Evolutionary conservation across 176 grass and related monocot species (phyloP), one percentile per base, ranked within the genome.

Genomic region (Eleusine indica): DNA sequence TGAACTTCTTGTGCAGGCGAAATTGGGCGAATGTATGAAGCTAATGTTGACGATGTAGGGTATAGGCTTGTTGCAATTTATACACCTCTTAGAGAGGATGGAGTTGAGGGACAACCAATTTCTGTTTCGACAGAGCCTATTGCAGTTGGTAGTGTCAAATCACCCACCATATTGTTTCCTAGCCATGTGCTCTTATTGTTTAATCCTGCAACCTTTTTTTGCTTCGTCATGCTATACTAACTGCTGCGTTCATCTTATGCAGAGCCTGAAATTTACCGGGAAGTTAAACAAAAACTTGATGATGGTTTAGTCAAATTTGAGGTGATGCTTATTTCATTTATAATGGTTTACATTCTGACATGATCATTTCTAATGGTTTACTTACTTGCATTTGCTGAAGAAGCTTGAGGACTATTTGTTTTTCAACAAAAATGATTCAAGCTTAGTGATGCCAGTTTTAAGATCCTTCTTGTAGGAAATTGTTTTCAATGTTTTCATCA

Each of bases 21-120:
- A 87, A 85, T 74, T 60, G 91, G 91, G 77, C 89, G 87, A 88
- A 96, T 83, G 83, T 99, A 96, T 57, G 96, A 99, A 88, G 96
- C 96, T 74, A 99, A 99, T 78, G 93, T 96, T 66, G 96, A 99
- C 66, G 93, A 99, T 79, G 96, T 96, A 77, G 96, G 89, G 21
- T 99, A 99, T 71, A 91, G 93, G 86, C 77, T 99, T 84, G 96
- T 98, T 68, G 93, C 78, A 80, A 91, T 99, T 84, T 99, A 99
- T 68, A 96, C 96, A 62, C 96, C 93, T 42, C 86, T 96, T 71
- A 92, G 96, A 75, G 93, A 99, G 84, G 91, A 99, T 87, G 96
- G 93, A 71, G 75, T 94, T 83, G 96, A 95, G 80, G 93, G 96
- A 85, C 89, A 88, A 56, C 91, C 93, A 83, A 76, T 99, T 73